These are phyloP conservation scores for Fusarium cicatricum DNA, from an alignment of 2,329 filamentous ascomycete species.

Conservation along the genomic window DNA sequence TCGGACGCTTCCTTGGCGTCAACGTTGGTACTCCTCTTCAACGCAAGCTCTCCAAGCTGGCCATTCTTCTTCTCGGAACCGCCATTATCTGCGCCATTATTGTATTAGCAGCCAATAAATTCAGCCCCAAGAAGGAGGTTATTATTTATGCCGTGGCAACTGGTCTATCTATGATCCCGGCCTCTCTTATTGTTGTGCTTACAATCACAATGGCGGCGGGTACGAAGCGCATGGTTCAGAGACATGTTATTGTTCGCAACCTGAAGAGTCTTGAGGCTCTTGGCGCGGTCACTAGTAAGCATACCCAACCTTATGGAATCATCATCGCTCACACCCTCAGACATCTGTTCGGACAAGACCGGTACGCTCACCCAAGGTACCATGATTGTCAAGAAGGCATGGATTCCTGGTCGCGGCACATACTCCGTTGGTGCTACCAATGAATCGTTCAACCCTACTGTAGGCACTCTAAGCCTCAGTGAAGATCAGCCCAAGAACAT, in stretches of 20 bases:
- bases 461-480: slow-evolving; percentile 55
- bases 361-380: slow-evolving; percentile 62
- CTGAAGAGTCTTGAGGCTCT: slow-evolving; percentile 64
- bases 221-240: slow-evolving; percentile 60
- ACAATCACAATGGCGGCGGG: slow-evolving; percentile 68
- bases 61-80: slow-evolving; percentile 70
- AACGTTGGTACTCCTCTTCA: slow-evolving; percentile 75
- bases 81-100: slow-evolving; percentile 75
- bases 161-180: slow-evolving; percentile 59
- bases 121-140: slow-evolving; percentile 62
- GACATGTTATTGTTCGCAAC: slow-evolving; percentile 62
- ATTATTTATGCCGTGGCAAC: slow-evolving; percentile 62
- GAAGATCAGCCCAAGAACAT: slow-evolving; percentile 49
- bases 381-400: slow-evolving; percentile 63
- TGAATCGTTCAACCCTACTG: slow-evolving; percentile 65
- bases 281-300: slow-evolving; percentile 59
- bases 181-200: slow-evolving; percentile 58
- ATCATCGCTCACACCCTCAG: slow-evolving; percentile 36
- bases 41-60: slow-evolving; percentile 72
- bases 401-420: slow-evolving; percentile 58
- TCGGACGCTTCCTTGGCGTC: slow-evolving; percentile 71
- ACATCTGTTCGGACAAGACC: slow-evolving; percentile 66
- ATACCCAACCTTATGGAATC: neutral
- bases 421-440: slow-evolving; percentile 58
- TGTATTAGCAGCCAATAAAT: slow-evolving; percentile 71